phyloP scores from a whole-genome alignment of 306 rosid species.

The Morella rubra region DNA sequence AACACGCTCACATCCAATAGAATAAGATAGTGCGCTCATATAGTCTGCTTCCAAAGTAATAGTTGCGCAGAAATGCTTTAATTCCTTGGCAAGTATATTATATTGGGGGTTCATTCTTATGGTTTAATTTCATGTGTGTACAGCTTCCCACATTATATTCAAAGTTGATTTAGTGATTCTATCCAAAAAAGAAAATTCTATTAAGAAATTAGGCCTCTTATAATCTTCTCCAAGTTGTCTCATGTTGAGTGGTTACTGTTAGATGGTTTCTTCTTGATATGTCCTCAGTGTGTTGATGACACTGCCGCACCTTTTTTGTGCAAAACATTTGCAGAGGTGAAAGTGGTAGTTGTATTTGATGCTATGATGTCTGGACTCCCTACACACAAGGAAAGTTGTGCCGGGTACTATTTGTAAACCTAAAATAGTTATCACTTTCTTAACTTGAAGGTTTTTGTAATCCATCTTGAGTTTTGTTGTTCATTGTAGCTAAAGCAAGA shows the following conservation, averaged over 20 bases:
- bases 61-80: too few relatives aligned
- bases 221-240: neutral
- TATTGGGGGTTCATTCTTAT: neutral
- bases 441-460: neutral
- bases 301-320: conserved; percentile 3
- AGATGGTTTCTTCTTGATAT: conserved; percentile 14
- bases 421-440: conserved; percentile 1
- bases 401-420: conserved; percentile 58
- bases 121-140: neutral
- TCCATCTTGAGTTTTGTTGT: neutral
- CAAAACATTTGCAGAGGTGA: conserved; percentile 61
- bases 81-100: too few relatives aligned
- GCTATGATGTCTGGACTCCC: conserved; percentile 95
- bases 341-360: conserved; percentile 88
- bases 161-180: neutral
- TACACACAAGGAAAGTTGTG: conserved; percentile 64
- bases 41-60: too few relatives aligned
- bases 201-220: too few relatives aligned
- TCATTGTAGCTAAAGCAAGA: neutral
- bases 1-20: too few relatives aligned
- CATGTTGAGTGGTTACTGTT: neutral
- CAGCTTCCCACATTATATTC: neutral
- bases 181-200: neutral
- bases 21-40: too few relatives aligned
- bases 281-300: neutral